A percentile compares a stretch with the other conserved stretches of the same genome.
Evolutionary conservation across 495 filamentous ascomycete species (phyloP).

Genomic region (Podospora conica): DNA sequence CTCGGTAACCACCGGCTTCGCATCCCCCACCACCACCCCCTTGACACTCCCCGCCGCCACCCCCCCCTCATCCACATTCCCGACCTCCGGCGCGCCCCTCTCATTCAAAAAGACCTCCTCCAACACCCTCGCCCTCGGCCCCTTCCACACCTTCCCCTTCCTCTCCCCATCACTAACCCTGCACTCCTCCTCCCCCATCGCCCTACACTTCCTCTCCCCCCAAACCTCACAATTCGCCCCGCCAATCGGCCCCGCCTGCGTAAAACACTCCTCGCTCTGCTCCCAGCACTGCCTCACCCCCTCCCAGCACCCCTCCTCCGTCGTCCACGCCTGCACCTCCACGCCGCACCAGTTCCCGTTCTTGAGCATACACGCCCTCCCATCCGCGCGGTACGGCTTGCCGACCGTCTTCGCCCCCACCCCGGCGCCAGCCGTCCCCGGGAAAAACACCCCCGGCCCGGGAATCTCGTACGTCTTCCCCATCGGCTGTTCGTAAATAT

Average conservation of each 20-base stretch:
- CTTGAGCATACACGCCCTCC: constrained; percentile 48
- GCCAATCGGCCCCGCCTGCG: constrained; percentile 52
- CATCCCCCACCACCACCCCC: not conserved
- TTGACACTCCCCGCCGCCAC: not conserved
- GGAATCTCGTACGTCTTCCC: constrained; percentile 48
- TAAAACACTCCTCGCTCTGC: constrained; percentile 53
- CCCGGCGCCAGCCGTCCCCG: constrained; percentile 2
- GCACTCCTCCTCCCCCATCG: not conserved
- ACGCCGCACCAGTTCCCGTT: constrained; percentile 69
- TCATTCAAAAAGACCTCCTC: not conserved
- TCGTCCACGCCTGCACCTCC: constrained; percentile 49
- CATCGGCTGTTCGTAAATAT: constrained; percentile 48
- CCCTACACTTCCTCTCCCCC: constrained; percentile 51
- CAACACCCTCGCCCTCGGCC: not conserved
- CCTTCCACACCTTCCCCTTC: not conserved
- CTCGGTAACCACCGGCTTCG: not conserved
- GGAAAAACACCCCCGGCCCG: constrained; percentile 51
- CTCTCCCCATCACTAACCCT: not conserved
- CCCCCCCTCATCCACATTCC: not conserved
- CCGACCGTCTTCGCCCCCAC: constrained; percentile 4
- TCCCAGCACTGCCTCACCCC: constrained; percentile 48
- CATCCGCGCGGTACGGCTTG: constrained; percentile 33
- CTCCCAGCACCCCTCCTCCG: constrained; percentile 54
- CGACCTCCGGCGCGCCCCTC: not conserved
- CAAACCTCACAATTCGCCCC: constrained; percentile 50